Evolutionary conservation across 2,329 filamentous ascomycete species (phyloP).

Genomic region (Chrysoporthe deuterocubensis): DNA sequence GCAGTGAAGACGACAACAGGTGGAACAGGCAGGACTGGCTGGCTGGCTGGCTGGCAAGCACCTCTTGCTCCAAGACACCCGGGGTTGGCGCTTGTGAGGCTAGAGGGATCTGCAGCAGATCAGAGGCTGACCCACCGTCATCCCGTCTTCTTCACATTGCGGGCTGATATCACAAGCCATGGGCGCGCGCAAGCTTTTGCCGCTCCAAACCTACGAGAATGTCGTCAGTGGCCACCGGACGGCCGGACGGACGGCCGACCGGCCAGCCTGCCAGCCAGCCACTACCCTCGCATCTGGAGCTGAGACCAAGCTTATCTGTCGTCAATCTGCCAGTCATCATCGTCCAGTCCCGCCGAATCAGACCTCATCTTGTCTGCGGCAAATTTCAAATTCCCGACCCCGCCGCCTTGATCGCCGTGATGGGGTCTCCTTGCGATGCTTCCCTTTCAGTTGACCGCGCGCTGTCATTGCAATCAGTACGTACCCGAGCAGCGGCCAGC

Average conservation of each 20-base stretch:
- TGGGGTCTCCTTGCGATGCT: background rate
- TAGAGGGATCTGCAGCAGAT: slow-evolving; percentile 5
- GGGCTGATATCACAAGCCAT: background rate
- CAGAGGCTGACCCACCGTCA: background rate
- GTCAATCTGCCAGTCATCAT: slow-evolving; percentile 24
- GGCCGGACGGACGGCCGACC: background rate
- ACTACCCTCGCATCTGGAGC: background rate
- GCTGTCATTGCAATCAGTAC: background rate
- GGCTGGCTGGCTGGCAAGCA: background rate
- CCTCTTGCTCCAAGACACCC: background rate
- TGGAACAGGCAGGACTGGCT: no score
- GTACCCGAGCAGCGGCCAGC: background rate
- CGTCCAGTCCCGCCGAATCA: slow-evolving; percentile 5
- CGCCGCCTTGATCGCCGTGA: background rate
- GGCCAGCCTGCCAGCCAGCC: background rate
- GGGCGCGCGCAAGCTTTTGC: background rate
- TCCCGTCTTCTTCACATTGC: background rate
- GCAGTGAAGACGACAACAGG: background rate
- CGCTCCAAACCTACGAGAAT: background rate
- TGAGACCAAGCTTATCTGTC: slow-evolving; percentile 24
- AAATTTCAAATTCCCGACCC: slow-evolving; percentile 9
- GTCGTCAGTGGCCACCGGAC: slow-evolving; percentile 3
- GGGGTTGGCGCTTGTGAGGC: background rate
- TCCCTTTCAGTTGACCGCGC: background rate
- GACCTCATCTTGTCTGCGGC: background rate